phyloP scores from a whole-genome alignment of 1,284 basidiomycete species.

The Apiotrichum akiyoshidainum region DNA sequence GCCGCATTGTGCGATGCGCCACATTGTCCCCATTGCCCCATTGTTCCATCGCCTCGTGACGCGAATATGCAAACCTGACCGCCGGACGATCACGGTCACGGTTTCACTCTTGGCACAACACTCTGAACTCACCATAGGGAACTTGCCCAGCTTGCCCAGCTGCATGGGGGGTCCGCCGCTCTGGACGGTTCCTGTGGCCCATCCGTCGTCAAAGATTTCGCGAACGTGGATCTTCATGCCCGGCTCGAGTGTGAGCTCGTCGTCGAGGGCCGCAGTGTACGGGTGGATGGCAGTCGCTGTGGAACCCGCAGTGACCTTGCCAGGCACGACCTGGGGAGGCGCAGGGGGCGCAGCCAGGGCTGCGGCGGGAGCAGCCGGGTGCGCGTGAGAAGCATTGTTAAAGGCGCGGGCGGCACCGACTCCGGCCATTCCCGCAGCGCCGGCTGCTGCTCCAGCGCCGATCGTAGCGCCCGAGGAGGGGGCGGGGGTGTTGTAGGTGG shows the following conservation, averaged over 20 bases:
- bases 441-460: slow-evolving; percentile 4
- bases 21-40: no score
- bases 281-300: slow-evolving; percentile 12
- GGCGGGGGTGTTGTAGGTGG: neutral
- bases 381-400: neutral
- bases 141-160: slow-evolving; percentile 40
- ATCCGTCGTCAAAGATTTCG: slow-evolving; percentile 48
- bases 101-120: neutral
- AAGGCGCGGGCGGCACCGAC: neutral
- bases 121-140: slow-evolving; percentile 25
- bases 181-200: slow-evolving; percentile 44
- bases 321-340: slow-evolving; percentile 4
- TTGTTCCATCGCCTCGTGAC: neutral
- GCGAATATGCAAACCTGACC: no score
- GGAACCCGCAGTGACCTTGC: slow-evolving; percentile 6
- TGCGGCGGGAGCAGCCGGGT: neutral
- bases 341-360: neutral
- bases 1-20: no score
- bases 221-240: slow-evolving; percentile 45
- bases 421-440: slow-evolving; percentile 5
- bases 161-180: slow-evolving; percentile 26
- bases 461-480: neutral
- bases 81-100: no score
- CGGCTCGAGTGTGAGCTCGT: slow-evolving; percentile 46
- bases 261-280: slow-evolving; percentile 44